These are phyloP conservation scores for Boletus fagicola DNA, from an alignment of 768 basidiomycete genomes.

Conservation along the genomic window DNA sequence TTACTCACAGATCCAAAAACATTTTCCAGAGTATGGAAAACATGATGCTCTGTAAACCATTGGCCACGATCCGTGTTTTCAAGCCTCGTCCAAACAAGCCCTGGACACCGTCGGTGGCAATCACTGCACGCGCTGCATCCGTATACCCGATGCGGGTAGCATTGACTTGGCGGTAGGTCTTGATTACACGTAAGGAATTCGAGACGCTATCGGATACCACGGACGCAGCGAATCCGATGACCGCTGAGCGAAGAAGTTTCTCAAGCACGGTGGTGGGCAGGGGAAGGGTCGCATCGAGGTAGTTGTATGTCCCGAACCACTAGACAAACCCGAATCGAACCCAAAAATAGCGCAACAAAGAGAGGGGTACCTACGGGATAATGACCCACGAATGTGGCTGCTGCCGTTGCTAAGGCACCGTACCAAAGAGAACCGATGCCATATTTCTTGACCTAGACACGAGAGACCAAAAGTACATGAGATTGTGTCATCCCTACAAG, in stretches of 20 bases:
- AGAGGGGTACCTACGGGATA: slow-evolving; percentile 61
- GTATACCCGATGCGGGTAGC: slow-evolving; percentile 76
- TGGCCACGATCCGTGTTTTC: slow-evolving; percentile 85
- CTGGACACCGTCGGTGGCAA: slow-evolving; percentile 68
- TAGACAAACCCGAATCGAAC: slow-evolving; percentile 29
- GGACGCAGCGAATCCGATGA: slow-evolving; percentile 89
- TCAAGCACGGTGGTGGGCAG: slow-evolving; percentile 47
- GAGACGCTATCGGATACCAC: slow-evolving; percentile 82
- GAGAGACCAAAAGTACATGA: neutral
- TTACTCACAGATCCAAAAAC: slow-evolving; percentile 82
- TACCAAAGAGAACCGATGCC: slow-evolving; percentile 85
- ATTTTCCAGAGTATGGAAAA: slow-evolving; percentile 90
- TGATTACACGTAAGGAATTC: slow-evolving; percentile 89
- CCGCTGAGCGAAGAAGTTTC: slow-evolving; percentile 74
- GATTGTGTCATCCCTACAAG: neutral
- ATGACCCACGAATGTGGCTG: slow-evolving; percentile 90
- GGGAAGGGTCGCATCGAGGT: slow-evolving; percentile 63
- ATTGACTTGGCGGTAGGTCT: slow-evolving; percentile 94
- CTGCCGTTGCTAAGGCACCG: slow-evolving; percentile 88
- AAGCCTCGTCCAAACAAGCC: slow-evolving; percentile 89
- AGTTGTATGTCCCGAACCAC: slow-evolving; percentile 90
- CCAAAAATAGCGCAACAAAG: neutral
- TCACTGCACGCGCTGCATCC: slow-evolving; percentile 73
- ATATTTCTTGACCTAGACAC: slow-evolving; percentile 60
- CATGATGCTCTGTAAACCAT: slow-evolving; percentile 88